phyloP scores from a whole-genome alignment of 2,329 filamentous ascomycete genomes.

The Fusarium paranaense region DNA sequence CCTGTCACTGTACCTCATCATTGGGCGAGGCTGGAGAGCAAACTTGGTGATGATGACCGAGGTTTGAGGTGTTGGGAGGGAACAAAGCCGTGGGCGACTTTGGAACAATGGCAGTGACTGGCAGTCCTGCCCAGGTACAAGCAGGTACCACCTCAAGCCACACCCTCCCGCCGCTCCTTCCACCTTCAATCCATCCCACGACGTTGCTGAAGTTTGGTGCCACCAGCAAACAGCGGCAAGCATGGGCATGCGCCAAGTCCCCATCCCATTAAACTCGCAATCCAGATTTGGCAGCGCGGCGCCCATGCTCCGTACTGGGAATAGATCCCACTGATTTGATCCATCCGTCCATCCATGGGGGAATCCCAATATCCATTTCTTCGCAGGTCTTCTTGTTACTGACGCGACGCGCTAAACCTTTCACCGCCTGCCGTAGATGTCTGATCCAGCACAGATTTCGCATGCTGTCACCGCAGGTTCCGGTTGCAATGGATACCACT shows the following conservation, averaged over 20 bases:
- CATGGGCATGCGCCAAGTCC: constrained; percentile 12
- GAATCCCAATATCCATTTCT: not conserved
- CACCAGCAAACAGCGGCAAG: constrained; percentile 25
- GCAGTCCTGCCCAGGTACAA: not conserved
- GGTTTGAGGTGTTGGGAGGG: constrained; percentile 32
- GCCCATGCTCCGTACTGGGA: not conserved
- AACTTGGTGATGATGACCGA: constrained; percentile 16
- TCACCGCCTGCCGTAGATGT: constrained; percentile 18
- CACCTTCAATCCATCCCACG: constrained; percentile 26
- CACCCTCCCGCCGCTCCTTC: constrained; percentile 20
- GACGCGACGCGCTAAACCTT: not conserved
- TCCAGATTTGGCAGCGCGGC: constrained; percentile 30
- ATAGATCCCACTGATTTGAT: not conserved
- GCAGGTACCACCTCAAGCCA: constrained; percentile 36
- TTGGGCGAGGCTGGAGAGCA: constrained; percentile 2
- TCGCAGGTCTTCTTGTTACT: not conserved
- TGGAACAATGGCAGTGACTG: not conserved
- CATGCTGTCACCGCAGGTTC: not conserved
- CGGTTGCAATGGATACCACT: not conserved
- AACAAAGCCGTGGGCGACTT: constrained; percentile 33
- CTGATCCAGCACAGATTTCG: constrained; percentile 7
- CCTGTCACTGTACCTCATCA: not conserved
- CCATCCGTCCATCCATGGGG: not conserved
- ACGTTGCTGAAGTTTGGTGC: constrained; percentile 27
- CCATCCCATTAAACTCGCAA: constrained; percentile 8